Percentiles rank a stretch among this genome's conserved stretches.
These are phyloP conservation scores for Globisporangium ultimum DNA, from an alignment of 352 stramenopile genomes.

Conservation along the genomic window DNA sequence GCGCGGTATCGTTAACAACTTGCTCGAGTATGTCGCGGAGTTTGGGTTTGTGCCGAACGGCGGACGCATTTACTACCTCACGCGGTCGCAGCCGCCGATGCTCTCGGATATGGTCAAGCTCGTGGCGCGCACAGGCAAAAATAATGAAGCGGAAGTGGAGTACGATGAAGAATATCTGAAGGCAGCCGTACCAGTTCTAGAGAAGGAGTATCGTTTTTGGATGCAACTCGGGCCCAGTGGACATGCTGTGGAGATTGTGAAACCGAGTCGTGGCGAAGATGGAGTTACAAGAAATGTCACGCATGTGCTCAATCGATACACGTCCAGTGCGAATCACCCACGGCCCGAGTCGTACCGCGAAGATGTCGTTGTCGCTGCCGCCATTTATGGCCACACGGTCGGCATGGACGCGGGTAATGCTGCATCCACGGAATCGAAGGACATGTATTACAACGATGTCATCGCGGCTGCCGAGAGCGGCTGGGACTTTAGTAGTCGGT, in stretches of 20 bases:
- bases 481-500: constrained; percentile 90
- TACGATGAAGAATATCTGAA: constrained; percentile 50
- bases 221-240: constrained; percentile 66
- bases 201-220: constrained; percentile 85
- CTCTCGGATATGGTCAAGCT: constrained; percentile 85
- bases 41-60: constrained; percentile 91
- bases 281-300: constrained; percentile 5
- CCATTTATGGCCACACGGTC: constrained; percentile 53
- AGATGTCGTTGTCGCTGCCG: constrained; percentile 61
- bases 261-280: neutral
- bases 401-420: constrained; percentile 28
- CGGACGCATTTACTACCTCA: constrained; percentile 89
- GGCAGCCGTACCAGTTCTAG: constrained; percentile 54
- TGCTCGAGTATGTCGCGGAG: constrained; percentile 83
- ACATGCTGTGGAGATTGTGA: constrained; percentile 52
- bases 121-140: constrained; percentile 23
- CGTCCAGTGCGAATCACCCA: constrained; percentile 63
- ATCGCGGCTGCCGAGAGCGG: constrained; percentile 85
- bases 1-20: constrained; percentile 76
- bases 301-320: constrained; percentile 79
- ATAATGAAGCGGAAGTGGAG: constrained; percentile 34
- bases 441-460: constrained; percentile 80
- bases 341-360: constrained; percentile 87
- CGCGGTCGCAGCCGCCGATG: constrained; percentile 87
- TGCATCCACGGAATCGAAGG: constrained; percentile 32